These are phyloP conservation scores for Candida andamanensis DNA, from an alignment of 805 yeast species.

Conservation along the genomic window DNA sequence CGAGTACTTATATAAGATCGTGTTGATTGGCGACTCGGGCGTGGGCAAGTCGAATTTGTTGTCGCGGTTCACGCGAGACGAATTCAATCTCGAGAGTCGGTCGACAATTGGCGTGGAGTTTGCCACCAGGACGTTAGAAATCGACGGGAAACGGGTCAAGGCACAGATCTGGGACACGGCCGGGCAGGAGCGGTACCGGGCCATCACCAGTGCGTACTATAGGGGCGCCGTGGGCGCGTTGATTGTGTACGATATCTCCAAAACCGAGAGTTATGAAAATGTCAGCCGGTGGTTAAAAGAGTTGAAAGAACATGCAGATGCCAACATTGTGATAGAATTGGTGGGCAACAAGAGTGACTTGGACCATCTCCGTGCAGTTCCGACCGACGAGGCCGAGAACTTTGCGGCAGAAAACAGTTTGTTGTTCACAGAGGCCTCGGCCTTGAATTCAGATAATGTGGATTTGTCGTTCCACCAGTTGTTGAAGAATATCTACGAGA, in stretches of 20 bases:
- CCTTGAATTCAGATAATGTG: constrained; percentile 89
- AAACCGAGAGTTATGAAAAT: constrained; percentile 79
- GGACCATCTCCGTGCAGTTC: constrained; percentile 90
- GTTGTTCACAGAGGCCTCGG: constrained; percentile 93
- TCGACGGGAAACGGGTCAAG: constrained; percentile 77
- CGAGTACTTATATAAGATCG: constrained; percentile 93
- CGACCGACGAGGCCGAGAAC: constrained; percentile 94
- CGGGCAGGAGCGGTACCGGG: constrained; percentile 97
- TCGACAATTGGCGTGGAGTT: constrained; percentile 97
- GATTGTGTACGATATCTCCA: constrained; percentile 91
- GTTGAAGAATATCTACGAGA: constrained; percentile 87
- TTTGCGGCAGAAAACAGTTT: constrained; percentile 90
- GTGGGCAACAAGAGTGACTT: constrained; percentile 91
- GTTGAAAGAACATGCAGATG: constrained; percentile 86
- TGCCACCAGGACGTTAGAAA: constrained; percentile 91
- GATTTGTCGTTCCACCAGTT: constrained; percentile 92
- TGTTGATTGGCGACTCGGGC: constrained; percentile 93
- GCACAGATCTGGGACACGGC: constrained; percentile 99
- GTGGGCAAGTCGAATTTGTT: constrained; percentile 94
- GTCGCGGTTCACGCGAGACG: constrained; percentile 92
- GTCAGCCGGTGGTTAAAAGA: constrained; percentile 89
- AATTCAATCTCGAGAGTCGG: constrained; percentile 88
- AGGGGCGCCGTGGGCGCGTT: constrained; percentile 98
- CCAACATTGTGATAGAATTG: constrained; percentile 89
- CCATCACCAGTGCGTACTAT: constrained; percentile 94